Evolutionary conservation across 2,329 filamentous ascomycete species (phyloP).

Genomic region (Colletotrichum sp.): DNA sequence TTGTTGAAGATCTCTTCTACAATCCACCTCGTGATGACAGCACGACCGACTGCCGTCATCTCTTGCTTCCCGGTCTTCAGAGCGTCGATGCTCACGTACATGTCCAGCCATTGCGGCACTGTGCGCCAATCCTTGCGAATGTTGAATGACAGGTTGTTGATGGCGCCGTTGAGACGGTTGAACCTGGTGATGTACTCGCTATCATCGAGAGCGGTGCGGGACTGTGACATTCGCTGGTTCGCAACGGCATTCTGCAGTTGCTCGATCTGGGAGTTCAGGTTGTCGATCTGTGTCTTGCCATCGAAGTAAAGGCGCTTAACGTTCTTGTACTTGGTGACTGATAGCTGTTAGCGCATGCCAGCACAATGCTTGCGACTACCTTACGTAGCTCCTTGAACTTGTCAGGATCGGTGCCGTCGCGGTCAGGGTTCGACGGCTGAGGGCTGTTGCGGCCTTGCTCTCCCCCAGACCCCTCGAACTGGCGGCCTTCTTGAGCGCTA

Average conservation of each 20-base stretch:
- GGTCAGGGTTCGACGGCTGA: constrained; percentile 52
- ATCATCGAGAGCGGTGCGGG: constrained; percentile 92
- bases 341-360: constrained; percentile 35
- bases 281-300: constrained; percentile 89
- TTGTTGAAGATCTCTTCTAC: constrained; percentile 90
- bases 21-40: constrained; percentile 87
- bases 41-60: constrained; percentile 94
- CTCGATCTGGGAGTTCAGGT: constrained; percentile 86
- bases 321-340: constrained; percentile 96
- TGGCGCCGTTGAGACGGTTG: constrained; percentile 88
- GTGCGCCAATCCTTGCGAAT: constrained; percentile 93
- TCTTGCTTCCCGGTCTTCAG: constrained; percentile 90
- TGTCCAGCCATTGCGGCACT: constrained; percentile 80
- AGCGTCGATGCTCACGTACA: constrained; percentile 83
- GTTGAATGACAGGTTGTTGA: constrained; percentile 93
- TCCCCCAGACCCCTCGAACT: constrained; percentile 49
- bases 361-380: constrained; percentile 24
- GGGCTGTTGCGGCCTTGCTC: constrained; percentile 62
- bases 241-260: constrained; percentile 97
- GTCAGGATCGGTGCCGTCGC: constrained; percentile 50
- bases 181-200: constrained; percentile 92
- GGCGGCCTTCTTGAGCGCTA: constrained; percentile 40
- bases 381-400: constrained; percentile 65
- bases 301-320: constrained; percentile 98
- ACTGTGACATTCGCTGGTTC: constrained; percentile 93